Percentiles rank a stretch among this genome's conserved stretches.
These are phyloP conservation scores for Suillus lakei DNA, from an alignment of 768 basidiomycete species.

Conservation along the genomic window DNA sequence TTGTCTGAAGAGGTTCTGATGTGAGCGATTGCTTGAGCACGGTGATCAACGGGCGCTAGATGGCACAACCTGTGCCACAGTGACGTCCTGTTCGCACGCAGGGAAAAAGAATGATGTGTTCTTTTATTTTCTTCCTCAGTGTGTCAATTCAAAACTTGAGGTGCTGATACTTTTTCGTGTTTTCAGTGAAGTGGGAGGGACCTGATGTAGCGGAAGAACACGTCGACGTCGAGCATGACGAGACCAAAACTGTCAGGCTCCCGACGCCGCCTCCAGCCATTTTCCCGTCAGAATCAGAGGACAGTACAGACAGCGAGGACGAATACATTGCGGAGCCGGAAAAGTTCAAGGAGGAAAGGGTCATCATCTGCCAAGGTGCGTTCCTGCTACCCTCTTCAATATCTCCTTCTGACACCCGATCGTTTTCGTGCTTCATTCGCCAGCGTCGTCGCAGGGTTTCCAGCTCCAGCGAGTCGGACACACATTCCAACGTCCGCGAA, in stretches of 20 bases:
- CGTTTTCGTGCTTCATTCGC: constrained; percentile 12
- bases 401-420: constrained; percentile 16
- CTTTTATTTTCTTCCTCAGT: constrained; percentile 19
- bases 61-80: constrained; percentile 3
- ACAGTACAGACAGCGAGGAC: constrained; percentile 63
- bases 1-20: constrained; percentile 28
- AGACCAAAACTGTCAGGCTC: constrained; percentile 21
- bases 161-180: constrained; percentile 35
- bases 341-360: constrained; percentile 37
- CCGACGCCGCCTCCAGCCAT: constrained; percentile 37
- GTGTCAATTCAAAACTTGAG: constrained; percentile 12
- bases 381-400: constrained; percentile 22
- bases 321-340: constrained; percentile 64
- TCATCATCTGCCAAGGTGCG: constrained; percentile 48
- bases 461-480: constrained; percentile 48
- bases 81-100: constrained; percentile 9
- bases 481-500: constrained; percentile 36
- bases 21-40: constrained; percentile 38
- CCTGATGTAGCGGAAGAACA: constrained; percentile 58
- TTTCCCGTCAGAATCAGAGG: constrained; percentile 51
- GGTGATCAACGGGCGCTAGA: constrained; percentile 19
- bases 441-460: constrained; percentile 52
- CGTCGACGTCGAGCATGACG: constrained; percentile 23
- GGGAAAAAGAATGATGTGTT: constrained; percentile 7
- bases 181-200: constrained; percentile 76